These are phyloP conservation scores for Colletotrichum karsti DNA, from an alignment of 2,329 filamentous ascomycete species.

Conservation along the genomic window DNA sequence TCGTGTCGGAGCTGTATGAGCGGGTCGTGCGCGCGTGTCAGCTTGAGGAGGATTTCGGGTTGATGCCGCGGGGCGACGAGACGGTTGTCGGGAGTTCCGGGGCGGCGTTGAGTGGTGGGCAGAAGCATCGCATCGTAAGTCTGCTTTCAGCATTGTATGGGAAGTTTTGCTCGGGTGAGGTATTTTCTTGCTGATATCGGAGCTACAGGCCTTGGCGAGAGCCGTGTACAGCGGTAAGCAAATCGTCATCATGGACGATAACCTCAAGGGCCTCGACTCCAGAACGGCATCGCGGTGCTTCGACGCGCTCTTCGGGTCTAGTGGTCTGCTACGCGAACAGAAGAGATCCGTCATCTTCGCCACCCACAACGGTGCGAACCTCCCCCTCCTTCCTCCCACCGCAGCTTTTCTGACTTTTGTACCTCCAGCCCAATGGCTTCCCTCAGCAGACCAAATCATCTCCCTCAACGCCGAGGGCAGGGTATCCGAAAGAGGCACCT, in stretches of 20 bases:
- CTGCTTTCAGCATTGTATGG: no score
- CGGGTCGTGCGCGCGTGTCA: slow-evolving; percentile 30
- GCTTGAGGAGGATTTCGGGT: not conserved
- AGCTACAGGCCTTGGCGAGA: slow-evolving; percentile 12
- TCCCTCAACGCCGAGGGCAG: not conserved
- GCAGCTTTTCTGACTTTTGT: no score
- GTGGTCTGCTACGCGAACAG: slow-evolving; percentile 37
- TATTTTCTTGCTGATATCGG: no score
- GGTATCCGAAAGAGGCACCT: not conserved
- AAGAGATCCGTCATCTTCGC: slow-evolving; percentile 50
- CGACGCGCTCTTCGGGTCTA: not conserved
- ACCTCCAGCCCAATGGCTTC: slow-evolving; percentile 8
- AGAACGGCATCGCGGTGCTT: slow-evolving; percentile 11
- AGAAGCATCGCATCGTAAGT: slow-evolving; percentile 16
- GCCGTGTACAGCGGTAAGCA: slow-evolving; percentile 16
- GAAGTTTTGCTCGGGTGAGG: no score
- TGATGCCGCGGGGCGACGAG: not conserved
- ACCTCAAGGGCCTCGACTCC: slow-evolving; percentile 15
- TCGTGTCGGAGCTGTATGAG: slow-evolving; percentile 40
- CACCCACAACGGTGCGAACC: slow-evolving; percentile 42
- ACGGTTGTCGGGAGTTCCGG: slow-evolving; percentile 7
- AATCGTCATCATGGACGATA: slow-evolving; percentile 21
- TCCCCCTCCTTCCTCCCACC: no score
- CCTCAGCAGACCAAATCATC: not conserved
- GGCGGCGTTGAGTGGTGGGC: slow-evolving; percentile 11